phyloP scores from a whole-genome alignment of 176 grass and related monocot genomes.

The Triticum timopheevii region DNA sequence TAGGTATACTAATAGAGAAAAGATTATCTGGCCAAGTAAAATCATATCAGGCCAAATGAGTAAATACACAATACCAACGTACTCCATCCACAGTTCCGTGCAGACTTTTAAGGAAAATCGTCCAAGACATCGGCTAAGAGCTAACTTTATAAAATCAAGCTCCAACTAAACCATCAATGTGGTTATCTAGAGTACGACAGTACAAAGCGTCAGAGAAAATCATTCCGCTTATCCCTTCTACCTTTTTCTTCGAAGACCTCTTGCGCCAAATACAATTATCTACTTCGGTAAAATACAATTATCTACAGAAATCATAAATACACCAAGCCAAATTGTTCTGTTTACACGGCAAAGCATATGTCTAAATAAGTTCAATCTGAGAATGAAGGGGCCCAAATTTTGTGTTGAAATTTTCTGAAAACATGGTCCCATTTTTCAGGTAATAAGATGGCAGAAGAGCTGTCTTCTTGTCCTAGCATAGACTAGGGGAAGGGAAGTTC shows the following conservation, averaged over 20 bases:
- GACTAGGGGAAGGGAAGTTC: neutral
- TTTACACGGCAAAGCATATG: neutral
- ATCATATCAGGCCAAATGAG: conserved; percentile 6
- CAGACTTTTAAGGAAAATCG: neutral
- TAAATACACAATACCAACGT: neutral
- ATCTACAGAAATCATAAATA: neutral
- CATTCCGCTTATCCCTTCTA: neutral
- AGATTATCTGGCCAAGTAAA: neutral
- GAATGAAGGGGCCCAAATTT: neutral
- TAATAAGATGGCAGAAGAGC: neutral
- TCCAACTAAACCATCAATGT: conserved; percentile 20
- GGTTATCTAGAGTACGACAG: conserved; percentile 1
- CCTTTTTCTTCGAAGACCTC: neutral
- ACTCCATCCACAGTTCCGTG: neutral
- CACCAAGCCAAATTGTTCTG: neutral
- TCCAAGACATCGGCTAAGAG: neutral
- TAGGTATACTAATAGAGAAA: conserved; percentile 1
- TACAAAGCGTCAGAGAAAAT: neutral
- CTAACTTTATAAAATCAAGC: neutral
- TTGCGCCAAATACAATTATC: neutral
- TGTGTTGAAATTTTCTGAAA: neutral
- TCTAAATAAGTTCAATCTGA: neutral
- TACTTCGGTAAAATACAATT: neutral
- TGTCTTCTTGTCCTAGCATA: neutral
- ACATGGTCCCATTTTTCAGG: neutral